Evolutionary conservation across 139 green algal species (phyloP).

Genomic region (Volvox reticuliferus): DNA sequence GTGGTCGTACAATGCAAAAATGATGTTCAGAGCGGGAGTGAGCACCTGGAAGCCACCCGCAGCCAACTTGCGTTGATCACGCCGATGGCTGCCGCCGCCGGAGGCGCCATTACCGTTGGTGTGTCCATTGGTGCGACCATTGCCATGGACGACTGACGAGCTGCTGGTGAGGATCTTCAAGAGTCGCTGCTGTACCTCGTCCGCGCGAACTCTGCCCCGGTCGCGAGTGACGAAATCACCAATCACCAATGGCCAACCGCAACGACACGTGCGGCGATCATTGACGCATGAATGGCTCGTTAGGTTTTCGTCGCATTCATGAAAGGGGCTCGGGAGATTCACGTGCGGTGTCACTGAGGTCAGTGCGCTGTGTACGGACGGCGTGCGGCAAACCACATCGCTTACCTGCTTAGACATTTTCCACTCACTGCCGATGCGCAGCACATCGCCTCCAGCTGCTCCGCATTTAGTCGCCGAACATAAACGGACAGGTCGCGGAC

Average conservation of each 20-base stretch:
- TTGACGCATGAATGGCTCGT: too few relatives aligned
- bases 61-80: background rate
- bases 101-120: too few relatives aligned
- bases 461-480: conserved; percentile 24
- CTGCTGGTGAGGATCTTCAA: conserved; percentile 7
- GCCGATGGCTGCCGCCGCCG: background rate
- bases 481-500: conserved; percentile 19
- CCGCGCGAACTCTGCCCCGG: background rate
- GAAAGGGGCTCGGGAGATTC: too few relatives aligned
- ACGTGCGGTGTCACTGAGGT: too few relatives aligned
- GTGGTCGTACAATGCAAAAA: conserved; percentile 45
- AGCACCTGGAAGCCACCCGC: conserved; percentile 28
- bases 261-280: too few relatives aligned
- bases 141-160: background rate
- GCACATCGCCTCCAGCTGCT: conserved; percentile 52
- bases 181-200: conserved; percentile 39
- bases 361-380: too few relatives aligned
- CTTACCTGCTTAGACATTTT: conserved; percentile 28
- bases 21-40: conserved; percentile 42
- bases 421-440: conserved; percentile 40
- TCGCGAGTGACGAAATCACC: too few relatives aligned
- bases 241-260: too few relatives aligned
- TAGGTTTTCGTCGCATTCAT: too few relatives aligned
- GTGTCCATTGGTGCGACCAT: background rate
- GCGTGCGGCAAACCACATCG: too few relatives aligned